Evolutionary conservation across 352 stramenopile species (phyloP).

Genomic region (Pythium brassicae): DNA sequence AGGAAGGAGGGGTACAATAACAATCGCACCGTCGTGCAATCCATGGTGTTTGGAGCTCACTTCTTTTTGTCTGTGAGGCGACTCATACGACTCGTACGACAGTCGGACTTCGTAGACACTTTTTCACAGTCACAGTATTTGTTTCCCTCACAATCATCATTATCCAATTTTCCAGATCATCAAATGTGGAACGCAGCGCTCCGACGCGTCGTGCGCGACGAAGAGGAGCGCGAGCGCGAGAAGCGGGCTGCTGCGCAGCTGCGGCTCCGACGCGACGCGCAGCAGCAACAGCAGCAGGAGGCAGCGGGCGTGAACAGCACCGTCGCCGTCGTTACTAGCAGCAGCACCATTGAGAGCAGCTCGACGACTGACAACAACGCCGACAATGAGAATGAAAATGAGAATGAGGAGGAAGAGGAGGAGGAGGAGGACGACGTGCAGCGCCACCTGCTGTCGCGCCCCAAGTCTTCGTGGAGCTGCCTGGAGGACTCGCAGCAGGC

Average conservation of each 20-base stretch:
- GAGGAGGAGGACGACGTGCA: constrained; percentile 50
- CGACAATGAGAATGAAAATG: constrained; percentile 4
- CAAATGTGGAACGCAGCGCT: constrained; percentile 23
- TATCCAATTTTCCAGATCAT: background rate
- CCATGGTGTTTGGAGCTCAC: no score
- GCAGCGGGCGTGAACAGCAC: background rate
- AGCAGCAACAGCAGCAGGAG: no score
- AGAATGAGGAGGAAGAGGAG: constrained; percentile 23
- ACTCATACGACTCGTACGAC: no score
- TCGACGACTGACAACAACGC: background rate
- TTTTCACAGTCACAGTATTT: no score
- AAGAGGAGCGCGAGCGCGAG: constrained; percentile 28
- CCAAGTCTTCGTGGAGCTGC: constrained; percentile 44
- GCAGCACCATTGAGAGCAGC: background rate
- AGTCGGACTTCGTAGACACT: no score
- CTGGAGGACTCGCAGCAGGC: constrained; percentile 77
- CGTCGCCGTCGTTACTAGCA: no score
- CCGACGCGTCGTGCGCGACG: constrained; percentile 26
- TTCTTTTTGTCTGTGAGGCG: no score
- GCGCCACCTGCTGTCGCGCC: constrained; percentile 53
- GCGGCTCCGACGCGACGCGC: constrained; percentile 21
- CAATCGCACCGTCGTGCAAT: no score
- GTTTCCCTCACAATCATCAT: background rate
- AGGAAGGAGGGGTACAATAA: no score
- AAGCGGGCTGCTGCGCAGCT: constrained; percentile 26